These are phyloP conservation scores for Guadua angustifolia DNA, from an alignment of 176 grass and related monocot genomes.

Conservation along the genomic window DNA sequence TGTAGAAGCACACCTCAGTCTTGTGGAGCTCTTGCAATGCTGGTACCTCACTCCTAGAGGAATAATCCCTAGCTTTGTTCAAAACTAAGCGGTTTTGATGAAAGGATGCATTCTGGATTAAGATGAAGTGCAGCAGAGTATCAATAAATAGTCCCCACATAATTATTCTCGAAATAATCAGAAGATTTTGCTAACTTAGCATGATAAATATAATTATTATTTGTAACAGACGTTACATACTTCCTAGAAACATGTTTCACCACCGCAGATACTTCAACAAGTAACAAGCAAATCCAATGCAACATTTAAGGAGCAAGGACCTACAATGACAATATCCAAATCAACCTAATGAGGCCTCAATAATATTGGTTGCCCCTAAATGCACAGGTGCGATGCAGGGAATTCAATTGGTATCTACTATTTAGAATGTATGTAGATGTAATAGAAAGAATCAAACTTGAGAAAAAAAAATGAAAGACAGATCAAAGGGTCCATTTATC, in stretches of 20 bases:
- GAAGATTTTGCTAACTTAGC: background rate
- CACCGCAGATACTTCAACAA: slow-evolving; percentile 16
- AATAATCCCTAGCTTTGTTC: slow-evolving; percentile 66
- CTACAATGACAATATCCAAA: background rate
- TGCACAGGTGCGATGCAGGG: background rate
- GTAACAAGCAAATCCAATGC: slow-evolving; percentile 4
- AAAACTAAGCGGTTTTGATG: slow-evolving; percentile 68
- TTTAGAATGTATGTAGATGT: background rate
- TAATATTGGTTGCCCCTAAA: background rate
- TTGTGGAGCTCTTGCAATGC: slow-evolving; percentile 68
- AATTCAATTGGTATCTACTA: slow-evolving; percentile 25
- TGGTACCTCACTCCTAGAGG: slow-evolving; percentile 71
- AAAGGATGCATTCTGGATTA: slow-evolving; percentile 71
- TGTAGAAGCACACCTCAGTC: slow-evolving; percentile 67
- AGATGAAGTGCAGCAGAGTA: slow-evolving; percentile 30
- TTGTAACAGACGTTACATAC: background rate
- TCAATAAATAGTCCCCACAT: slow-evolving; percentile 32
- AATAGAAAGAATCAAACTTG: background rate
- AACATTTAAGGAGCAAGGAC: background rate
- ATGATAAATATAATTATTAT: slow-evolving; percentile 19
- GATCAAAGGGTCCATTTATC: background rate
- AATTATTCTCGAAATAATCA: background rate
- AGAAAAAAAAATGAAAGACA: background rate
- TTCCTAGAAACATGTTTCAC: background rate
- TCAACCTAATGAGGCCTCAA: background rate